Base-by-base conservation (phyloP, 148 eudicot genomes). In the Chenopodium formosanum region DNA sequence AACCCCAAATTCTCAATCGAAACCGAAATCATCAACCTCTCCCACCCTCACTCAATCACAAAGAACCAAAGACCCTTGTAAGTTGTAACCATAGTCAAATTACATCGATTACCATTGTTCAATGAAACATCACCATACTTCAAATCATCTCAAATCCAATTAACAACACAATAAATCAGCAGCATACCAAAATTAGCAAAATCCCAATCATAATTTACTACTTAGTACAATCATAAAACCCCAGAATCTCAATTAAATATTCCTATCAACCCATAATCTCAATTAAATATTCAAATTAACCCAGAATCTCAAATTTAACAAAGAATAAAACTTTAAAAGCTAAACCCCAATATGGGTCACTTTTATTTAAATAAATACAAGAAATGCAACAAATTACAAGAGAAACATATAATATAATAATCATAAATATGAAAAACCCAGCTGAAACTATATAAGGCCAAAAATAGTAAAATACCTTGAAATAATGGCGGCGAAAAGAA, bases 381-480 rank as follows among this genome's bases (percentile, higher is more conserved):
- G 7, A 22, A 52, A n/a, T 74, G 74, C 27, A 76, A 80, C 17
- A 13, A 83, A 65, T 14, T 48, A 72, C 67, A 72, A 44, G 3
- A 79, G 32, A 53, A 62, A 16, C 13, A 65, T 4, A 13, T 7
- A 53, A 68, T 23, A 10, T 7, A 58, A 13, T 22, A n/a, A n/a
- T 0, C 75, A 37, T 10, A 50, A 73, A 66, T n/a, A 11, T 25
- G 0, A 78, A 78, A 78, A 5, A 50, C 40, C 77, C 63, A 60
- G 7, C 11, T 58, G 4, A 32, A 48, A 4, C 5, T 40, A 40
- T 13, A 52, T 47, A 16, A 25, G 25, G 27, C 66, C 23, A 62
- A 67, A 25, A 23, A 53, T 48, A 60, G 32, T 9, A 8, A 20
- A 46, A 56, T 81, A 88, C 90, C 88, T 70, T 82, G 75, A 81